Percentiles rank a stretch among this genome's conserved stretches.
Conservation (phyloP, 441 rosid species). For the Bocquillonia castaneifolia region DNA sequence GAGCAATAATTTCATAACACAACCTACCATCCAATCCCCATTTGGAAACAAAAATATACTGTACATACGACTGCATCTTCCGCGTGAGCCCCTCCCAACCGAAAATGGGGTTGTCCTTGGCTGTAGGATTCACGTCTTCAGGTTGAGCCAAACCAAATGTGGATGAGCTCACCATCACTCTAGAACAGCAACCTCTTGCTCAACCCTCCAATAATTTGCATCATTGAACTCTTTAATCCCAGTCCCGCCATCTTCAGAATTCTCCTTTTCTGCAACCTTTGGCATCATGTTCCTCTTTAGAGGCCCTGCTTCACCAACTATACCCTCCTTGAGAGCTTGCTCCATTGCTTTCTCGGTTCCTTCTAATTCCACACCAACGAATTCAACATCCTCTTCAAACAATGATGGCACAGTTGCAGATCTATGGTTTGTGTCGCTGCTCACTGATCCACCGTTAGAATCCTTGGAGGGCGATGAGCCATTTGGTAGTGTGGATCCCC, state of each 20-base stretch:
- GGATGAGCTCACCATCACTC: slow-evolving; percentile 38
- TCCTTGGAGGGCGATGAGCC: slow-evolving; percentile 41
- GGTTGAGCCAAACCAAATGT: slow-evolving; percentile 10
- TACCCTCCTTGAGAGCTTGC: slow-evolving; percentile 86
- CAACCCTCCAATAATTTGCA: slow-evolving; percentile 87
- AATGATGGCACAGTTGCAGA: slow-evolving; percentile 53
- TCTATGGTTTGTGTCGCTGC: slow-evolving; percentile 39
- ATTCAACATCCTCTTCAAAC: slow-evolving; percentile 96
- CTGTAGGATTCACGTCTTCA: slow-evolving; percentile 20
- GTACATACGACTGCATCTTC: slow-evolving; percentile 38
- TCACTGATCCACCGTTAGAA: slow-evolving; percentile 35
- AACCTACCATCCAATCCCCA: slow-evolving; percentile 39
- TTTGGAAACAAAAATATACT: slow-evolving; percentile 47
- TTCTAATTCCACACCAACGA: slow-evolving; percentile 85
- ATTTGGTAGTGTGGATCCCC: slow-evolving; percentile 42
- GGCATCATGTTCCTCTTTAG: slow-evolving; percentile 50
- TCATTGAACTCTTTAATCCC: slow-evolving; percentile 84
- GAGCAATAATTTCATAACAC: slow-evolving; percentile 29
- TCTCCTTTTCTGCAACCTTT: slow-evolving; percentile 48
- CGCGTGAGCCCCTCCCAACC: slow-evolving; percentile 30
- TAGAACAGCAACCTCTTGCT: slow-evolving; percentile 76
- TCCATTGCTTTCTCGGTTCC: slow-evolving; percentile 96
- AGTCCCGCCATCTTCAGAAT: slow-evolving; percentile 42
- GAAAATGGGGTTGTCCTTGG: slow-evolving; percentile 22
- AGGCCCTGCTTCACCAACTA: slow-evolving; percentile 93